Conservation (phyloP, 768 basidiomycete species). For the Pisolithus tinctorius region DNA sequence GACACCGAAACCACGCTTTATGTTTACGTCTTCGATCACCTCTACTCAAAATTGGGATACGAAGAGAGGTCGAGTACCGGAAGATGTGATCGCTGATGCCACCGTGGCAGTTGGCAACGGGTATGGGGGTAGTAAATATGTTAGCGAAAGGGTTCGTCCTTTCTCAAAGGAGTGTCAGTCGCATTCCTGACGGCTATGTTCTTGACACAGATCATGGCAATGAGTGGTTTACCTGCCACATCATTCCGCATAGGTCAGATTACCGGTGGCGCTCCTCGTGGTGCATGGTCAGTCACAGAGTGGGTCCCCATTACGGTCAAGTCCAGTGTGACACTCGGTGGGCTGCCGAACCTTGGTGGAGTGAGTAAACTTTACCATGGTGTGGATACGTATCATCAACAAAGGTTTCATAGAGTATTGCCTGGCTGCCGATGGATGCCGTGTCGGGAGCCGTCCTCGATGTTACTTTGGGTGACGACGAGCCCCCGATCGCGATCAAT, state of each 20-base stretch:
- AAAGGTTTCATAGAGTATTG: conserved; percentile 10
- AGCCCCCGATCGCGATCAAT: conserved; percentile 19
- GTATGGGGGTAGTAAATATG: conserved; percentile 31
- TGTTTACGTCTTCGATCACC: conserved; percentile 35
- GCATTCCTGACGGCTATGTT: background rate
- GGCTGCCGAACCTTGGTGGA: conserved; percentile 24
- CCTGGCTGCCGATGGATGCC: conserved; percentile 26
- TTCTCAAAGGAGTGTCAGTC: background rate
- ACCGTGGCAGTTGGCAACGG: conserved; percentile 27
- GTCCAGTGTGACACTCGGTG: conserved; percentile 25
- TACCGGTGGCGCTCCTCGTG: conserved; percentile 25
- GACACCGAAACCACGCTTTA: conserved; percentile 23
- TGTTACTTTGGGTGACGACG: conserved; percentile 18
- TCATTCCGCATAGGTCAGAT: conserved; percentile 34
- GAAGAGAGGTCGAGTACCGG: conserved; percentile 20
- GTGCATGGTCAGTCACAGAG: conserved; percentile 31
- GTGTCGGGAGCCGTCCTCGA: conserved; percentile 23
- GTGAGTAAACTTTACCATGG: conserved; percentile 10
- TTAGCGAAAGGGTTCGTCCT: conserved; percentile 15
- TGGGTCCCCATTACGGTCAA: conserved; percentile 34
- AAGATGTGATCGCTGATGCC: conserved; percentile 23
- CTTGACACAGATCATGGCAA: conserved; percentile 21
- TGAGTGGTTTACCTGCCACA: conserved; percentile 26
- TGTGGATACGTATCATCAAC: background rate
- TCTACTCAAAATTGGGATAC: conserved; percentile 17